Conservation (phyloP, 2,329 filamentous ascomycete species). For the Alternaria infectoria region DNA sequence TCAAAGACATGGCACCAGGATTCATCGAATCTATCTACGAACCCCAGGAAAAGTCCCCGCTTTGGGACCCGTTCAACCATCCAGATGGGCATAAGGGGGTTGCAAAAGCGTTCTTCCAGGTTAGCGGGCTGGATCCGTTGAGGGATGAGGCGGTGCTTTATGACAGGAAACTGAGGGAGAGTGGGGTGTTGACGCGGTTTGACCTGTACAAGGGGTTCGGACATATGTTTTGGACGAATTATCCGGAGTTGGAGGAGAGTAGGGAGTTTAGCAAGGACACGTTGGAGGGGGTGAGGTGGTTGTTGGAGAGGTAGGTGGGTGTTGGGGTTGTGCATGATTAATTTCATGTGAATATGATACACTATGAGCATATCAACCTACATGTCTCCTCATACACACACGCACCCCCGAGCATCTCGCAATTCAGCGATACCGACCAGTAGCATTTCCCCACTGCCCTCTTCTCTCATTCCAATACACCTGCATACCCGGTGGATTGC, state of each 20-base stretch:
- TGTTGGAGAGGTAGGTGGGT: constrained; percentile 24
- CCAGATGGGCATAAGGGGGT: constrained; percentile 48
- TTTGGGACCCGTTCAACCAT: constrained; percentile 44
- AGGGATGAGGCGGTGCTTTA: constrained; percentile 59
- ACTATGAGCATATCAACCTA: background rate
- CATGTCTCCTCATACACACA: background rate
- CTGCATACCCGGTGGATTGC: background rate
- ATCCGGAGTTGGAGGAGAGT: constrained; percentile 34
- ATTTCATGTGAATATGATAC: background rate
- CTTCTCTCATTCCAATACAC: background rate
- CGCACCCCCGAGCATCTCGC: background rate
- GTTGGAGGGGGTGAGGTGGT: constrained; percentile 37
- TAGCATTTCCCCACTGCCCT: background rate
- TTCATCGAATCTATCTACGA: constrained; percentile 28
- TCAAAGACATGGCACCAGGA: constrained; percentile 19
- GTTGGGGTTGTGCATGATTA: background rate
- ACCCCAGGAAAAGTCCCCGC: constrained; percentile 33
- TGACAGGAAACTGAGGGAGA: constrained; percentile 49
- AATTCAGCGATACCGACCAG: background rate
- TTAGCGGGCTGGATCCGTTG: constrained; percentile 57
- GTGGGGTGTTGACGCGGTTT: constrained; percentile 49
- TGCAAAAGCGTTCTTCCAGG: constrained; percentile 56
- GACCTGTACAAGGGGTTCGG: constrained; percentile 52
- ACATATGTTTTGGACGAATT: constrained; percentile 53
- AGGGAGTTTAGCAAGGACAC: constrained; percentile 34